phyloP scores from a whole-genome alignment of 768 basidiomycete species.

The Tricholoma sp. region DNA sequence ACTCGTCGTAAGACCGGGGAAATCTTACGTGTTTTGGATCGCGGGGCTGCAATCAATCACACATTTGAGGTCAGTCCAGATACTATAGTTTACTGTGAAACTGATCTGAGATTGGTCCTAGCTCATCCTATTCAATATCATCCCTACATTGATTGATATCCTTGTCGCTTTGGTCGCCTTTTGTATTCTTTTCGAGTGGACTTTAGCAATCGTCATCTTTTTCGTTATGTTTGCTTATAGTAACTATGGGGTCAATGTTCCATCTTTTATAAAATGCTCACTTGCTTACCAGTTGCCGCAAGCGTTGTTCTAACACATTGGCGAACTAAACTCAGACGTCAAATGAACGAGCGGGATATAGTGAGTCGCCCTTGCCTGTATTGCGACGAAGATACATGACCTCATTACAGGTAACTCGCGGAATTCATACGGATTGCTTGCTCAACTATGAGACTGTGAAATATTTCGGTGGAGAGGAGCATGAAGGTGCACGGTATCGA shows the following conservation, averaged over 20 bases:
- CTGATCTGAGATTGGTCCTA: constrained; percentile 22
- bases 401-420: constrained; percentile 55
- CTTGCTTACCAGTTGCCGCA: constrained; percentile 32
- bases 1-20: constrained; percentile 83
- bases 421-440: constrained; percentile 77
- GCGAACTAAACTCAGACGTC: constrained; percentile 67
- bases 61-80: constrained; percentile 53
- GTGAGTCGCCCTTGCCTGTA: constrained; percentile 31
- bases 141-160: constrained; percentile 82
- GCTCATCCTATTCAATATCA: constrained; percentile 77
- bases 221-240: constrained; percentile 72
- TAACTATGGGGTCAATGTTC: constrained; percentile 24
- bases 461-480: constrained; percentile 82
- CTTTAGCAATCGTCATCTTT: constrained; percentile 60
- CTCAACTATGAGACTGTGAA: constrained; percentile 85
- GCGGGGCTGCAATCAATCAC: constrained; percentile 83
- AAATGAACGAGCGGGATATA: constrained; percentile 81
- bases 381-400: not conserved
- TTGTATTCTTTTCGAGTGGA: constrained; percentile 57
- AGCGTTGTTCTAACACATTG: constrained; percentile 60
- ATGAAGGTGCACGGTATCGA: constrained; percentile 68
- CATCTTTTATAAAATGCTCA: not conserved
- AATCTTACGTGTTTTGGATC: constrained; percentile 73
- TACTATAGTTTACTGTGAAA: not conserved
- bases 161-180: constrained; percentile 67